phyloP scores from a whole-genome alignment of 495 filamentous ascomycete genomes.

The Hypoxylon lienhwacheense region DNA sequence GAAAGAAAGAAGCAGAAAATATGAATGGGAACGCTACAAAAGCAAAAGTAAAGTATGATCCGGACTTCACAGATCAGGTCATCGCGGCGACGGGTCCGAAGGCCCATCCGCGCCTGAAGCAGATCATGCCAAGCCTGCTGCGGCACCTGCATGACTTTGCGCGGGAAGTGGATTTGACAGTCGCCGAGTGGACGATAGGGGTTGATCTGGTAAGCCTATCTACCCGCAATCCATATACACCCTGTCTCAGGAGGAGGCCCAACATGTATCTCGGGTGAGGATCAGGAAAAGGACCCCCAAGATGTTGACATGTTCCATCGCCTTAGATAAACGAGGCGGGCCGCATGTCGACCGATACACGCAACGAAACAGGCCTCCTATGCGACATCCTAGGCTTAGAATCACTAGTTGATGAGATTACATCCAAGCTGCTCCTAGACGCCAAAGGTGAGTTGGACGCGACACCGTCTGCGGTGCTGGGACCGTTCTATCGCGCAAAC shows the following conservation, averaged over 20 bases:
- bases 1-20: neutral
- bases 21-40: conserved; percentile 8
- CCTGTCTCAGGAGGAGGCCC: neutral
- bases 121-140: conserved; percentile 57
- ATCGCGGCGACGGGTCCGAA: conserved; percentile 71
- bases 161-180: conserved; percentile 60
- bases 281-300: neutral
- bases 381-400: conserved; percentile 75
- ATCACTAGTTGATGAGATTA: conserved; percentile 77
- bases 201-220: conserved; percentile 45
- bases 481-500: conserved; percentile 75
- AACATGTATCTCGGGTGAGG: neutral
- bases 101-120: conserved; percentile 57
- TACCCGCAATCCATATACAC: neutral
- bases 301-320: neutral
- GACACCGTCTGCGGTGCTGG: conserved; percentile 73
- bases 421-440: conserved; percentile 56
- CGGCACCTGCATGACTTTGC: conserved; percentile 62
- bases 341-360: conserved; percentile 66
- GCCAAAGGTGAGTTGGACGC: conserved; percentile 46
- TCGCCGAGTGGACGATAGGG: conserved; percentile 55
- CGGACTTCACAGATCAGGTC: conserved; percentile 68
- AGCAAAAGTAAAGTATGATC: conserved; percentile 46
- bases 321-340: conserved; percentile 71
- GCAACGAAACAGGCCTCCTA: conserved; percentile 73